These are phyloP conservation scores for Fusarium veterinarium DNA, from an alignment of 2,329 filamentous ascomycete genomes.

Conservation along the genomic window DNA sequence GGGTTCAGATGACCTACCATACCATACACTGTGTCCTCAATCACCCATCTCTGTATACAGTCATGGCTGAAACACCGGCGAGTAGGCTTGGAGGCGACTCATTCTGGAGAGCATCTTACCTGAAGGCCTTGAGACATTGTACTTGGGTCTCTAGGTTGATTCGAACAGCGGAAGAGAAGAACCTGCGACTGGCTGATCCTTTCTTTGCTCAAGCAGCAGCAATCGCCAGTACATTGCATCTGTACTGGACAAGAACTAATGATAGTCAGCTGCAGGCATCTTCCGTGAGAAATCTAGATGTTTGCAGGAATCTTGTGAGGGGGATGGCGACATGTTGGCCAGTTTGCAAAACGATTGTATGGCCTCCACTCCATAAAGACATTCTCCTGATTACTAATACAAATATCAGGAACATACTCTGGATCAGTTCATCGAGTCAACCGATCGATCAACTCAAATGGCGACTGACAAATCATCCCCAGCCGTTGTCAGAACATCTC, in stretches of 20 bases:
- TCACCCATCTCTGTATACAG: constrained; percentile 20
- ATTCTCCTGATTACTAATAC: neutral
- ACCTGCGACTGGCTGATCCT: constrained; percentile 9
- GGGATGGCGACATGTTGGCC: constrained; percentile 29
- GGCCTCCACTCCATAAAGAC: rapidly evolving
- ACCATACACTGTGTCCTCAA: constrained; percentile 24
- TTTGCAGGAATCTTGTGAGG: constrained; percentile 17
- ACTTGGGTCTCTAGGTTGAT: constrained; percentile 33
- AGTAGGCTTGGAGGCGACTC: constrained; percentile 11
- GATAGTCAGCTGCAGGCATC: constrained; percentile 1
- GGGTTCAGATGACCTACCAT: constrained; percentile 25
- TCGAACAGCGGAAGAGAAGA: constrained; percentile 10
- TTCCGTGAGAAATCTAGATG: constrained; percentile 2
- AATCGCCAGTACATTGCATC: constrained; percentile 12
- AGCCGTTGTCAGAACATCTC: constrained; percentile 2
- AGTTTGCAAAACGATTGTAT: constrained; percentile 16
- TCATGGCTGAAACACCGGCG: constrained; percentile 10
- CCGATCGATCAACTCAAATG: rapidly evolving
- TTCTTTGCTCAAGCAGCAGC: constrained; percentile 32
- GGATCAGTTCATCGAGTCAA: constrained; percentile 15
- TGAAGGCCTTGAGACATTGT: constrained; percentile 23
- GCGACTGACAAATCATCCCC: neutral
- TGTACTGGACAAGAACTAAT: constrained; percentile 15
- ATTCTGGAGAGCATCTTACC: constrained; percentile 21
- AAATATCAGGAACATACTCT: neutral